A percentile compares a stretch with the other conserved stretches of the same genome.
These are phyloP conservation scores for Epichloe sibirici DNA, from an alignment of 2,329 filamentous ascomycete genomes.

Conservation along the genomic window DNA sequence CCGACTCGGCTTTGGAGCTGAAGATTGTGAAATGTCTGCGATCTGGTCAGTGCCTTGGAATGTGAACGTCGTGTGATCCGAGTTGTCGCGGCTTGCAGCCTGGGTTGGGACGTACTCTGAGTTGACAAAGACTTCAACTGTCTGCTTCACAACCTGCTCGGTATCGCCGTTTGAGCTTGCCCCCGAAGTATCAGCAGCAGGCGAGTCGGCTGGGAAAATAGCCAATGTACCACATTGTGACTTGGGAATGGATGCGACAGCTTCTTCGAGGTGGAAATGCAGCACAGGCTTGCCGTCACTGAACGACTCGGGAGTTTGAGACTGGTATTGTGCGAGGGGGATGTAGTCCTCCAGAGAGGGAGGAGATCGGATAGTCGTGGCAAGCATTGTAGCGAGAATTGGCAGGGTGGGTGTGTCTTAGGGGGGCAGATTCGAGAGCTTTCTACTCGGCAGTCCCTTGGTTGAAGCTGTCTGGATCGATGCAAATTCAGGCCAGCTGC, in stretches of 20 bases:
- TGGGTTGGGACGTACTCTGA: conserved; percentile 33
- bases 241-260: conserved; percentile 45
- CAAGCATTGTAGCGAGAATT: conserved; percentile 20
- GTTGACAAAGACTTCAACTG: conserved; percentile 44
- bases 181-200: conserved; percentile 14
- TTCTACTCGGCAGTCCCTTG: too few relatives aligned
- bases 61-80: too few relatives aligned
- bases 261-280: conserved; percentile 45
- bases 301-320: conserved; percentile 61
- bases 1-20: conserved; percentile 42
- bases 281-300: conserved; percentile 59
- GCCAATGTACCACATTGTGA: conserved; percentile 42
- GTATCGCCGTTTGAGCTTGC: conserved; percentile 18
- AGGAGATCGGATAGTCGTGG: conserved; percentile 43
- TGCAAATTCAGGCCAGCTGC: too few relatives aligned
- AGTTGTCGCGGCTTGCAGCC: background rate
- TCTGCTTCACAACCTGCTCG: conserved; percentile 30
- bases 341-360: conserved; percentile 49
- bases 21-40: conserved; percentile 45
- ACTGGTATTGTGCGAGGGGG: conserved; percentile 54
- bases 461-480: background rate
- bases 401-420: background rate
- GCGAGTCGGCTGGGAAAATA: conserved; percentile 34
- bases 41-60: background rate
- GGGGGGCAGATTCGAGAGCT: background rate